A percentile compares a stretch with the other conserved stretches of the same genome.
Evolutionary conservation across 2,329 filamentous ascomycete species (phyloP).

Genomic region (Trichoderma gracile): DNA sequence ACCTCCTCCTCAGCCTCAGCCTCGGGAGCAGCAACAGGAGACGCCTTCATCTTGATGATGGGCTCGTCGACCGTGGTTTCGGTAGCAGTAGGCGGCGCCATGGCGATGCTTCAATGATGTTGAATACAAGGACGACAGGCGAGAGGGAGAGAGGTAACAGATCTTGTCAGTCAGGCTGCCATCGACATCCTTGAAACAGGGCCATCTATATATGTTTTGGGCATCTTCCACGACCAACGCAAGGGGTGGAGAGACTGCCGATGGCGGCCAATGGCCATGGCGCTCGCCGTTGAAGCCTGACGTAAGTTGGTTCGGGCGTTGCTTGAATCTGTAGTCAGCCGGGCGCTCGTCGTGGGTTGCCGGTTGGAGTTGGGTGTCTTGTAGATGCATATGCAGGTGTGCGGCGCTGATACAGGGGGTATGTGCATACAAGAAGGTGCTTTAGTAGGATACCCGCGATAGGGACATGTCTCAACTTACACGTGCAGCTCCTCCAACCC

Average conservation of each 20-base stretch:
- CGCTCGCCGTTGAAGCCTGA: constrained; percentile 8
- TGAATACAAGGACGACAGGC: background rate
- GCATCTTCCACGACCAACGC: background rate
- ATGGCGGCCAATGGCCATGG: constrained; percentile 8
- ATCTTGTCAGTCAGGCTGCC: no score
- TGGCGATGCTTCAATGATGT: background rate
- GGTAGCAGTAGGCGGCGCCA: constrained; percentile 28
- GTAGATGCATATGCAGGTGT: background rate
- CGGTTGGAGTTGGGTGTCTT: background rate
- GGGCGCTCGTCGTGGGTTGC: constrained; percentile 14
- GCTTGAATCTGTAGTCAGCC: constrained; percentile 1
- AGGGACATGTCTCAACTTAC: no score
- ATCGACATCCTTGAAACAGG: no score
- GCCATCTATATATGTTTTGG: no score
- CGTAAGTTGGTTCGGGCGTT: constrained; percentile 14
- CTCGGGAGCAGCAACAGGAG: background rate
- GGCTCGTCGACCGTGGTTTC: constrained; percentile 11
- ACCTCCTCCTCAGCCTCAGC: constrained; percentile 26
- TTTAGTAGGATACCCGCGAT: no score
- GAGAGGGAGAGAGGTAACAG: background rate
- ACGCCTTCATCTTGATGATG: constrained; percentile 19
- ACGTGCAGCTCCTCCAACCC: background rate
- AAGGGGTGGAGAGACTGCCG: constrained; percentile 11
- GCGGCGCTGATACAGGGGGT: no score
- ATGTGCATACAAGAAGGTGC: no score